A percentile compares a stretch with the other conserved stretches of the same genome.
These are phyloP conservation scores for Mimosa pudica DNA, from an alignment of 306 rosid genomes.

Conservation along the genomic window DNA sequence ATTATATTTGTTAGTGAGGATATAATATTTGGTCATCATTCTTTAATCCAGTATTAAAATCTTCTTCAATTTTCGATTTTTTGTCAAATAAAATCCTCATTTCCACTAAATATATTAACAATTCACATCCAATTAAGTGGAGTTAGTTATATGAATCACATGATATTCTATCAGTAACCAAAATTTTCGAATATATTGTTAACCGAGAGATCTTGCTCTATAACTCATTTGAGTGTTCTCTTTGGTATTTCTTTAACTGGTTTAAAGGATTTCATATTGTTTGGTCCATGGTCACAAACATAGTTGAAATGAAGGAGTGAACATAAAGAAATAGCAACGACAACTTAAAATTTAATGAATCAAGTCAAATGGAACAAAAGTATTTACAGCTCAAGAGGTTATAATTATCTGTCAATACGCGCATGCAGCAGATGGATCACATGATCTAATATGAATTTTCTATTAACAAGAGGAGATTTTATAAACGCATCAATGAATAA, in stretches of 20 bases:
- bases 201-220: too few species aligned
- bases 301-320: background rate
- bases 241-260: too few species aligned
- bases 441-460: background rate
- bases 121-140: too few species aligned
- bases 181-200: too few species aligned
- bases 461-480: background rate
- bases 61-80: background rate
- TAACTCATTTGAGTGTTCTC: too few species aligned
- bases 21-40: background rate
- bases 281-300: background rate
- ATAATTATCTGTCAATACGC: background rate
- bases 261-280: too few species aligned
- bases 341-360: background rate
- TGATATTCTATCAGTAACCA: too few species aligned
- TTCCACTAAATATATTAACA: background rate
- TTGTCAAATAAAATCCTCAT: background rate
- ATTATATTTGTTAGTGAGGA: background rate
- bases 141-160: too few species aligned
- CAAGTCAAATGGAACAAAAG: background rate
- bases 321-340: too few species aligned
- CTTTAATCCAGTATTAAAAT: background rate
- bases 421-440: slow-evolving; percentile 6
- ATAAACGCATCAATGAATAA: background rate
- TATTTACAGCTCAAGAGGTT: background rate